Evolutionary conservation across 192 early-diverging fungal species (phyloP).

Genomic region (Backusella westeae): DNA sequence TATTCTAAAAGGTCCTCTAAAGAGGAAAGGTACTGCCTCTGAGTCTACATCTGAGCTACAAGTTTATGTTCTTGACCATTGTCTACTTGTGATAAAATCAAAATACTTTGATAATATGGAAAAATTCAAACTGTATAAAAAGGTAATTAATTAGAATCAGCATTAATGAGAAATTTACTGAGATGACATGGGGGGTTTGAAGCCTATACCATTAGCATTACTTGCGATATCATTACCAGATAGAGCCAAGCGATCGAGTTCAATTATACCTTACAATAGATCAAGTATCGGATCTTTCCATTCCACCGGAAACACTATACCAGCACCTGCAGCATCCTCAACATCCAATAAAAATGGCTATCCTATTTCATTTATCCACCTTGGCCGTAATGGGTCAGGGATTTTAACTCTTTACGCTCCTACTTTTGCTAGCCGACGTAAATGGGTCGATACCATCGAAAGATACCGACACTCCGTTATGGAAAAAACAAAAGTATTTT

Average conservation of each 20-base stretch:
- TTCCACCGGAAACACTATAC: slow-evolving; percentile 17
- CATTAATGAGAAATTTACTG: neutral
- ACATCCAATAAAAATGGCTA: slow-evolving; percentile 59
- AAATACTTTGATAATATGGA: slow-evolving; percentile 60
- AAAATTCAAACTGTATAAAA: slow-evolving; percentile 58
- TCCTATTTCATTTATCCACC: slow-evolving; percentile 71
- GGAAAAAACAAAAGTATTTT: slow-evolving; percentile 49
- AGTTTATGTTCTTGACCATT: slow-evolving; percentile 88
- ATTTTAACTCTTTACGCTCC: slow-evolving; percentile 72
- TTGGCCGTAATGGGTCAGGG: slow-evolving; percentile 62
- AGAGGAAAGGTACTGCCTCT: slow-evolving; percentile 37
- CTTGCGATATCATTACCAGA: slow-evolving; percentile 52
- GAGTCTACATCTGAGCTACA: slow-evolving; percentile 63
- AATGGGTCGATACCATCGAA: slow-evolving; percentile 86
- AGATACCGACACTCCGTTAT: slow-evolving; percentile 49
- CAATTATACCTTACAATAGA: slow-evolving; percentile 33
- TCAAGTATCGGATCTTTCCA: slow-evolving; percentile 7
- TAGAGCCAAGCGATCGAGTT: slow-evolving; percentile 25
- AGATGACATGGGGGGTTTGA: slow-evolving; percentile 26
- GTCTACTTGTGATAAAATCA: slow-evolving; percentile 70
- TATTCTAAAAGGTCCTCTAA: slow-evolving; percentile 80
- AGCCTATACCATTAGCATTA: slow-evolving; percentile 83
- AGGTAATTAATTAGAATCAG: slow-evolving; percentile 27
- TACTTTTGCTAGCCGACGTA: slow-evolving; percentile 66
- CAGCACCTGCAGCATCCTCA: slow-evolving; percentile 2